Percentiles rank a stretch among this genome's conserved stretches.
These are phyloP conservation scores for Podospora conica DNA, from an alignment of 495 filamentous ascomycete genomes.

Conservation along the genomic window DNA sequence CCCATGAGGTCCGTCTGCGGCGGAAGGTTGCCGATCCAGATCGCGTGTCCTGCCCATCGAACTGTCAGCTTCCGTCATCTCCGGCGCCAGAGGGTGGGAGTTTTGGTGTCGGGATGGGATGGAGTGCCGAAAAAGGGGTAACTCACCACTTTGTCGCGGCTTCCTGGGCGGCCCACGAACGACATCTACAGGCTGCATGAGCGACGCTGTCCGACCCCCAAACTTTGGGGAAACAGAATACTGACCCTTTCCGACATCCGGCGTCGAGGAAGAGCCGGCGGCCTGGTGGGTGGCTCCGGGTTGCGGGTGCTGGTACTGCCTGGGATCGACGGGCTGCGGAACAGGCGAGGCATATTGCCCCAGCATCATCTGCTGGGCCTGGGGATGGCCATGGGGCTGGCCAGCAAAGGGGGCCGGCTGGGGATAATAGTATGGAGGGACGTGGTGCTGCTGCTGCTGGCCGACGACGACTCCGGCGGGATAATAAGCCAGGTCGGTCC, in stretches of 20 bases:
- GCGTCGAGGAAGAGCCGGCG: not conserved
- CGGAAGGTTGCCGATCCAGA: slow-evolving; percentile 96
- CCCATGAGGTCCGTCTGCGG: slow-evolving; percentile 70
- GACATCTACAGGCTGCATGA: slow-evolving; percentile 33
- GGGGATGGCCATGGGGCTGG: slow-evolving; percentile 19
- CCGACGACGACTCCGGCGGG: slow-evolving; percentile 30
- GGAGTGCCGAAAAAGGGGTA: not conserved
- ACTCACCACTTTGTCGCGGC: slow-evolving; percentile 65
- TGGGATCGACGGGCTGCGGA: slow-evolving; percentile 8
- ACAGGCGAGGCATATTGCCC: slow-evolving; percentile 26
- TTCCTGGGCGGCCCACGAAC: slow-evolving; percentile 88
- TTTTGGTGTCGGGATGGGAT: no score
- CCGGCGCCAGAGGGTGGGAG: not conserved
- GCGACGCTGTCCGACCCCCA: not conserved
- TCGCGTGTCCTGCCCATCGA: slow-evolving; percentile 61
- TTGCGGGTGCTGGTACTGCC: slow-evolving; percentile 2
- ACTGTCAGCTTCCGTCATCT: slow-evolving; percentile 11
- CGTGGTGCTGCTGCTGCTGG: slow-evolving; percentile 26
- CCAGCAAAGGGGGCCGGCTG: slow-evolving; percentile 26
- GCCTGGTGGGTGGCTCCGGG: slow-evolving; percentile 10
- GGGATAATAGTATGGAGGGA: slow-evolving; percentile 37
- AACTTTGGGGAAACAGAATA: not conserved
- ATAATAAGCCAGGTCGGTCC: slow-evolving; percentile 35
- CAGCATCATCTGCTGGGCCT: slow-evolving; percentile 28
- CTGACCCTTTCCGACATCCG: slow-evolving; percentile 13